phyloP scores from a whole-genome alignment of 345 rosid species.

The Mercurialis annua region DNA sequence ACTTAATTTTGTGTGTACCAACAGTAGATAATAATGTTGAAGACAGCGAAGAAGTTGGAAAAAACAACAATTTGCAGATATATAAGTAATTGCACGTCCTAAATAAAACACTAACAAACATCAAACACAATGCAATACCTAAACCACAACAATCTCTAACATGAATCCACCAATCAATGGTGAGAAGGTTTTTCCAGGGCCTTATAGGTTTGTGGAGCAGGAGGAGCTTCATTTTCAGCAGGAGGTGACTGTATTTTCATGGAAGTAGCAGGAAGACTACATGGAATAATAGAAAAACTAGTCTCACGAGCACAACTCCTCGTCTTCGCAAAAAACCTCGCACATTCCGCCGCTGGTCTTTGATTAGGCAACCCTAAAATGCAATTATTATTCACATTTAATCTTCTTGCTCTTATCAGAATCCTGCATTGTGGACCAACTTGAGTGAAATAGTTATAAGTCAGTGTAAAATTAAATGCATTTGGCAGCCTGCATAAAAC shows the following conservation, averaged over 20 bases:
- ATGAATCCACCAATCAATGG: background rate
- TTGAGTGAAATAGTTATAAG: constrained; percentile 30
- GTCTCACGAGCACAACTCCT: constrained; percentile 7
- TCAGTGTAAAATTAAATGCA: constrained; percentile 23
- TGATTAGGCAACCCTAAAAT: constrained; percentile 24
- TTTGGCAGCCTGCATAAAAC: constrained; percentile 22
- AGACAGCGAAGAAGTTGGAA: too few relatives aligned
- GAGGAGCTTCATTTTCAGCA: constrained; percentile 8
- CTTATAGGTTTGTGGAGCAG: constrained; percentile 15
- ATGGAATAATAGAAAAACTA: constrained; percentile 2
- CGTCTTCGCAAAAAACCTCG: background rate
- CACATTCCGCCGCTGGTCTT: constrained; percentile 27
- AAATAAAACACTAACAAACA: background rate
- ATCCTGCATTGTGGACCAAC: constrained; percentile 28
- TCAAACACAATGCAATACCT: background rate
- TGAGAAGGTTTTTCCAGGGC: constrained; percentile 12
- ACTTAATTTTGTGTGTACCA: too few relatives aligned
- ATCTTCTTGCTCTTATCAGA: constrained; percentile 16
- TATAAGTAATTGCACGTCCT: too few relatives aligned
- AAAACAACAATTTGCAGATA: too few relatives aligned
- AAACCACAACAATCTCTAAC: background rate
- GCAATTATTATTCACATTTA: constrained; percentile 25
- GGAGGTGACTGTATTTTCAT: constrained; percentile 5
- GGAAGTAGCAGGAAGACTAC: constrained; percentile 8
- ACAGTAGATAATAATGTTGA: too few relatives aligned